A percentile compares a stretch with the other conserved stretches of the same genome.
These are phyloP conservation scores for Jatropha multifida DNA, from an alignment of 441 rosid species.

Conservation along the genomic window DNA sequence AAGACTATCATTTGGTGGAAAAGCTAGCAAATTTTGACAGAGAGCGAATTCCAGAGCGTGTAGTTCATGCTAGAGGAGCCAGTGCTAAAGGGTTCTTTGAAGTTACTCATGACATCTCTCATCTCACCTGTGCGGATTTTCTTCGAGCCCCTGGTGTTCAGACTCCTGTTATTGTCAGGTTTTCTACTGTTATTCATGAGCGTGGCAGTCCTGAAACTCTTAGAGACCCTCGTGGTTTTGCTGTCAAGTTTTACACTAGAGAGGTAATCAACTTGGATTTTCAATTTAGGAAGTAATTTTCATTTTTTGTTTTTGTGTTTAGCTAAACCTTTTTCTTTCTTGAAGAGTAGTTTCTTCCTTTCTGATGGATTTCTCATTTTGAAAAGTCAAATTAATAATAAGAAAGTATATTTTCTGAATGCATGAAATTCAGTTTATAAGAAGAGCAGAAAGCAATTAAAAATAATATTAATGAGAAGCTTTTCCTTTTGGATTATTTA, in stretches of 20 bases:
- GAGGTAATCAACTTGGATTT: conserved; percentile 46
- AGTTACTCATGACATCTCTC: conserved; percentile 63
- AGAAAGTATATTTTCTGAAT: too few species aligned
- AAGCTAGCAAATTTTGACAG: conserved; percentile 93
- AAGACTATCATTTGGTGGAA: conserved; percentile 92
- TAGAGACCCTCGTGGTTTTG: conserved; percentile 96
- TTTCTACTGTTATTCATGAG: conserved; percentile 88
- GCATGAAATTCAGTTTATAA: too few species aligned
- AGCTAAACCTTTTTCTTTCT: not conserved
- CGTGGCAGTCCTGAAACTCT: conserved; percentile 96
- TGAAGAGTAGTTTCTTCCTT: too few species aligned
- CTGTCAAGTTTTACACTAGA: conserved; percentile 95
- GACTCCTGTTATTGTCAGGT: conserved; percentile 87
- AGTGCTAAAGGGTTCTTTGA: conserved; percentile 74
- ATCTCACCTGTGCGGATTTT: conserved; percentile 88
- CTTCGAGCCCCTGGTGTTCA: conserved; percentile 94
- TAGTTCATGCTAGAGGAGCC: conserved; percentile 97
- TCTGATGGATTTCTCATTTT: too few species aligned
- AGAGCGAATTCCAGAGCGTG: conserved; percentile 95
- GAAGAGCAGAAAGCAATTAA: too few species aligned
- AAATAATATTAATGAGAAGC: too few species aligned
- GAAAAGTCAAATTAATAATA: too few species aligned
- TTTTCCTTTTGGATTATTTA: too few species aligned
- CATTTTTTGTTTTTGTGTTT: not conserved
- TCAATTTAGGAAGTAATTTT: not conserved